phyloP scores from a whole-genome alignment of 2,329 filamentous ascomycete genomes.

The Colletotrichum kahawae region DNA sequence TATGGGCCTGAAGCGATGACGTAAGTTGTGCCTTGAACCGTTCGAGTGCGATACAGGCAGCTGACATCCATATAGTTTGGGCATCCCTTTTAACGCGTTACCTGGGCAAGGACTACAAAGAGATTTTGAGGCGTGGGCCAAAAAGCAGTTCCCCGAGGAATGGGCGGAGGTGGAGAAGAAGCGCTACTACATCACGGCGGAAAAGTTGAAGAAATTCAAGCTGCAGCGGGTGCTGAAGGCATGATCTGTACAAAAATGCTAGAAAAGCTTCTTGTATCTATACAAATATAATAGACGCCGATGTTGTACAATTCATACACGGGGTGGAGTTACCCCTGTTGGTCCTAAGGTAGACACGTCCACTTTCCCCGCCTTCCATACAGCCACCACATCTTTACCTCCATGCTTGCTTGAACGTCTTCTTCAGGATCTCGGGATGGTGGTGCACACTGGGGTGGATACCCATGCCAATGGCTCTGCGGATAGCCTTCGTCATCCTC shows the following conservation, averaged over 20 bases:
- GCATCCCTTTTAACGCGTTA: slow-evolving; percentile 76
- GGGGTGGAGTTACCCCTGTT: neutral
- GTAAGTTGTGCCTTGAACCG: slow-evolving; percentile 54
- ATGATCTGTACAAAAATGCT: slow-evolving; percentile 42
- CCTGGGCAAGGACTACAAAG: slow-evolving; percentile 69
- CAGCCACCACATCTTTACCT: neutral
- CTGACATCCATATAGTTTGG: slow-evolving; percentile 58
- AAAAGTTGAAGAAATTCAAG: slow-evolving; percentile 54
- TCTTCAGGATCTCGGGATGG: slow-evolving; percentile 80
- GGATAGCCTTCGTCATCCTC: slow-evolving; percentile 89
- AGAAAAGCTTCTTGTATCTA: slow-evolving; percentile 21
- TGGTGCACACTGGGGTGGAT: slow-evolving; percentile 89
- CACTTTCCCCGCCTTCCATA: neutral
- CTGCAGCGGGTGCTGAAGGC: slow-evolving; percentile 53
- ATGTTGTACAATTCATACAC: slow-evolving; percentile 29
- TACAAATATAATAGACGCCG: slow-evolving; percentile 24
- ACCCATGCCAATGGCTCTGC: slow-evolving; percentile 86
- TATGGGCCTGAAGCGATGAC: slow-evolving; percentile 71
- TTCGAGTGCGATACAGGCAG: neutral
- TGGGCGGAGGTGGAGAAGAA: slow-evolving; percentile 71
- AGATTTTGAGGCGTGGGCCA: slow-evolving; percentile 77
- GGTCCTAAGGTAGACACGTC: neutral
- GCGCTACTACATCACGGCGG: slow-evolving; percentile 48
- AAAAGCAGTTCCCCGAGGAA: slow-evolving; percentile 66
- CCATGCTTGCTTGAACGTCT: slow-evolving; percentile 26